A percentile compares a stretch with the other conserved stretches of the same genome.
Evolutionary conservation across 1,284 basidiomycete species (phyloP).

Genomic region (Malassezia equina): DNA sequence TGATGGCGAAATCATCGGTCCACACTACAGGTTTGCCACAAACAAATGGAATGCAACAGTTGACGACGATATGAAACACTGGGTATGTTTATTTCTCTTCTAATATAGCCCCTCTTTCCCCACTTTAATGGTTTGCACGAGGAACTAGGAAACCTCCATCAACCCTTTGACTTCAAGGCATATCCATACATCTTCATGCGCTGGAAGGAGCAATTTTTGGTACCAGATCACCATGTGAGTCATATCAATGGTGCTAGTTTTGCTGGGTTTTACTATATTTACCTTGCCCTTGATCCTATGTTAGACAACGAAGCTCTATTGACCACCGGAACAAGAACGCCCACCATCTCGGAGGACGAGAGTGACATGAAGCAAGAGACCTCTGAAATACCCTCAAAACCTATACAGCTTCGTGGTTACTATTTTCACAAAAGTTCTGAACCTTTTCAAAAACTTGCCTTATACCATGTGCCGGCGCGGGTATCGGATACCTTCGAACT

Average conservation of each 20-base stretch:
- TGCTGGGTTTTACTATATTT: slow-evolving; percentile 69
- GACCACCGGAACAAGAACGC: slow-evolving; percentile 19
- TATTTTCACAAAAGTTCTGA: slow-evolving; percentile 87
- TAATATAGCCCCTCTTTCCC: slow-evolving; percentile 22
- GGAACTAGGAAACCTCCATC: slow-evolving; percentile 21
- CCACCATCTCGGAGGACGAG: slow-evolving; percentile 1
- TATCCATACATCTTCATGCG: slow-evolving; percentile 65
- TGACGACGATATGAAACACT: slow-evolving; percentile 41
- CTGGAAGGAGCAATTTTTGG: slow-evolving; percentile 91
- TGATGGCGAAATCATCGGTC: slow-evolving; percentile 44
- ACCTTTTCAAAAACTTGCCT: slow-evolving; percentile 57
- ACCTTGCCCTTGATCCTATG: slow-evolving; percentile 57
- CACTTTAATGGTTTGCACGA: slow-evolving; percentile 28
- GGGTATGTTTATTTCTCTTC: slow-evolving; percentile 14
- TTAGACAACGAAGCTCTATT: not conserved
- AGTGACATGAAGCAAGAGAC: not conserved
- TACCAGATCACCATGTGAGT: slow-evolving; percentile 81
- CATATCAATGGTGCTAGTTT: slow-evolving; percentile 93
- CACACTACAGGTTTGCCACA: slow-evolving; percentile 33
- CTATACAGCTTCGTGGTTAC: slow-evolving; percentile 65
- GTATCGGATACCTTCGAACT: slow-evolving; percentile 49
- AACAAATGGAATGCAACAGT: slow-evolving; percentile 43
- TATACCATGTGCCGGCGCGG: slow-evolving; percentile 49
- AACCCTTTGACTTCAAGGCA: slow-evolving; percentile 30
- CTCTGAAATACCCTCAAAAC: not conserved